Conservation (phyloP, 2,329 filamentous ascomycete genomes). For the Cladosporium sphaerospermum region DNA sequence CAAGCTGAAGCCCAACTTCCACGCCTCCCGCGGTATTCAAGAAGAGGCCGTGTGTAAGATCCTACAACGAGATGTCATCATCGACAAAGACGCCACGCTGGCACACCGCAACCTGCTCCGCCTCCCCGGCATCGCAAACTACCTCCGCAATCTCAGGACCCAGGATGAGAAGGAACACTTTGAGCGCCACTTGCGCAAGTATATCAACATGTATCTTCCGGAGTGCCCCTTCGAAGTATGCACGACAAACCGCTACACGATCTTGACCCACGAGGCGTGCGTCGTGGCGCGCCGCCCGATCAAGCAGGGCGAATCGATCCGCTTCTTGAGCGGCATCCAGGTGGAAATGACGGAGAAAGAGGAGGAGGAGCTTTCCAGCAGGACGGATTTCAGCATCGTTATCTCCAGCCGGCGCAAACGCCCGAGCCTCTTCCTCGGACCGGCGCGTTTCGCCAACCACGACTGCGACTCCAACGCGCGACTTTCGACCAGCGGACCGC, state of each 20-base stretch:
- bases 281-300: constrained; percentile 76
- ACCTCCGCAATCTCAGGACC: constrained; percentile 56
- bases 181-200: constrained; percentile 75
- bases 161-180: constrained; percentile 83
- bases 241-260: constrained; percentile 90
- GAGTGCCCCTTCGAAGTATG: constrained; percentile 94
- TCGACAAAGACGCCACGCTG: constrained; percentile 62
- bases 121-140: constrained; percentile 68
- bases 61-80: constrained; percentile 60
- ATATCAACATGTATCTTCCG: constrained; percentile 85
- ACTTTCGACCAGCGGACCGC: constrained; percentile 73
- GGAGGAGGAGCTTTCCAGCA: constrained; percentile 73
- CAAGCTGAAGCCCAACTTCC: constrained; percentile 85
- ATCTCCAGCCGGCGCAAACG: constrained; percentile 88
- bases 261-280: constrained; percentile 80
- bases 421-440: constrained; percentile 87
- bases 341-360: constrained; percentile 90
- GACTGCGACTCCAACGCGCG: constrained; percentile 90
- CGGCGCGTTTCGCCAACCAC: constrained; percentile 93
- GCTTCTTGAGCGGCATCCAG: constrained; percentile 84
- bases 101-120: constrained; percentile 69
- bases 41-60: constrained; percentile 57
- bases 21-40: constrained; percentile 71
- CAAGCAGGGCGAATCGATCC: constrained; percentile 75
- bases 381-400: constrained; percentile 95